Base-by-base conservation (phyloP, 306 rosid genomes). In the Corylus heterophylla region DNA sequence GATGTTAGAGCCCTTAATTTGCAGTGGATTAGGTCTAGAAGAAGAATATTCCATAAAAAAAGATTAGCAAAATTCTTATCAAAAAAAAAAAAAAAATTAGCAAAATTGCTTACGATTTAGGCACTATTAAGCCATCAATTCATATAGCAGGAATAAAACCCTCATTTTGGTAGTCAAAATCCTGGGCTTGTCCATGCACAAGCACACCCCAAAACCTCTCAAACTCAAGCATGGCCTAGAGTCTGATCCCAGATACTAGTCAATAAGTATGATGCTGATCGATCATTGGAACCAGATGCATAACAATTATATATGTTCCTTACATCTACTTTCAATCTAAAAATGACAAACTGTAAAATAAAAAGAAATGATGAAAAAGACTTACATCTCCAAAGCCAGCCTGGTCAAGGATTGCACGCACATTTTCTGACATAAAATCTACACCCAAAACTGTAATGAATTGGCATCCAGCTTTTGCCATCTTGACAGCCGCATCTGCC, bases 391-490 rank as follows among this genome's bases (percentile, higher is more conserved):
- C 76, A 74, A 87, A 95, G 70, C 97, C 98, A 75, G 98, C 96
- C 89, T 95, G 99, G 86, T 95, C 99, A 86, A 95, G 99, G 76
- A 95, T 86, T n/a, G 99, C 96, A 31, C 99, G 96, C 55, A 93
- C 98, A 79, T 95, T 95, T 85, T 95, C 99, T 0, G 98, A 95
- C 99, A 95, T 95, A 73, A 95, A 95, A 85, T 93, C 99, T 44
- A 95, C 99, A 74, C 98, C 99, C 74, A 95, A 84, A 62, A 95
- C 99, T 55, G 96, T 84, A 71, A 95, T 82, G 82, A 80, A 95
- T 77, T 91, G 61, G 84, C 99, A 95, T 74, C 98, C 99, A 4
- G 88, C 93, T 86, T 93, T 88, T 0, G 96, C 99, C 98, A 93
- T 93, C 69, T 84, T 88, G 71, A 93, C 91, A 7, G 99, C 98